Conservation (phyloP, 495 filamentous ascomycete species). For the Xylaria castorea region DNA sequence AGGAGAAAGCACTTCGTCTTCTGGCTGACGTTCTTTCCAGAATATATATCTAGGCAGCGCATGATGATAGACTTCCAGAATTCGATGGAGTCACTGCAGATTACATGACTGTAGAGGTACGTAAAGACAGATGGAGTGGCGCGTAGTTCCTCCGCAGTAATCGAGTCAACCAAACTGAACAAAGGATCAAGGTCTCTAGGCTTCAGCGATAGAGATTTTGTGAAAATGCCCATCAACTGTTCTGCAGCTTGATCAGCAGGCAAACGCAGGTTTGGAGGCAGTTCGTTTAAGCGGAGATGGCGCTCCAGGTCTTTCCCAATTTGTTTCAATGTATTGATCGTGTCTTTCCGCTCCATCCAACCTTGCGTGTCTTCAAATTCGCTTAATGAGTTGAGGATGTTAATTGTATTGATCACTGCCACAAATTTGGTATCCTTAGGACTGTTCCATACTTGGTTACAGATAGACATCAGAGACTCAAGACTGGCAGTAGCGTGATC, state of each 20-base stretch:
- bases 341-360: slow-evolving; percentile 81
- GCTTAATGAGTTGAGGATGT: slow-evolving; percentile 78
- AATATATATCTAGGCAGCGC: slow-evolving; percentile 87
- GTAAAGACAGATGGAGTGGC: slow-evolving; percentile 73
- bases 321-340: slow-evolving; percentile 70
- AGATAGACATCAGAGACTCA: slow-evolving; percentile 68
- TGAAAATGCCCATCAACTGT: slow-evolving; percentile 85
- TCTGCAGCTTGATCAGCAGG: slow-evolving; percentile 87
- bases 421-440: slow-evolving; percentile 68
- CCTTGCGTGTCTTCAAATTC: slow-evolving; percentile 62
- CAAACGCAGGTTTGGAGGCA: slow-evolving; percentile 77
- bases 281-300: slow-evolving; percentile 68
- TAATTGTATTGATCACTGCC: slow-evolving; percentile 86
- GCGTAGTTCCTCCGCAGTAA: slow-evolving; percentile 84
- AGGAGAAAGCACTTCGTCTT: slow-evolving; percentile 93
- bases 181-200: slow-evolving; percentile 84
- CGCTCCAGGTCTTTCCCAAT: slow-evolving; percentile 79
- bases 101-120: slow-evolving; percentile 86
- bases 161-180: slow-evolving; percentile 82
- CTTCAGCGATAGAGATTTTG: slow-evolving; percentile 74
- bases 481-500: slow-evolving; percentile 76
- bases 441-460: slow-evolving; percentile 64
- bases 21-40: slow-evolving; percentile 75
- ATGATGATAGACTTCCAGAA: slow-evolving; percentile 86
- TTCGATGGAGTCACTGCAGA: slow-evolving; percentile 83